Conservation (phyloP, 2,329 filamentous ascomycete species). For the Hymenoscyphus infarciens region DNA sequence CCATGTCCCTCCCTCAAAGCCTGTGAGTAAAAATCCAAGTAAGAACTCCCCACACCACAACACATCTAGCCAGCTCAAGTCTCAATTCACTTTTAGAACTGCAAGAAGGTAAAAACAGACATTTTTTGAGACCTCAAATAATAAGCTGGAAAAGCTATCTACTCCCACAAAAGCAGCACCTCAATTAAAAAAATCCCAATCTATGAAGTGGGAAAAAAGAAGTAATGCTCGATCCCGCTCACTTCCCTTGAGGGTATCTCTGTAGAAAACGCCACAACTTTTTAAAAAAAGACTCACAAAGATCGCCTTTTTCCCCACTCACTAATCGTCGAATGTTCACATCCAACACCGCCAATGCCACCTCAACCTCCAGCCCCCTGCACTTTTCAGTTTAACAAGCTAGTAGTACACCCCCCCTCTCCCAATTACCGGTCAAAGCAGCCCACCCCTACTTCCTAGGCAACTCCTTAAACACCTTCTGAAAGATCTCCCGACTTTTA, state of each 20-base stretch:
- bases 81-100: too few relatives aligned
- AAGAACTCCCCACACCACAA: too few relatives aligned
- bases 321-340: too few relatives aligned
- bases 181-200: neutral
- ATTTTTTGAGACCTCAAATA: neutral
- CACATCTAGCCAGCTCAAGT: too few relatives aligned
- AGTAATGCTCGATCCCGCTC: neutral
- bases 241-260: neutral
- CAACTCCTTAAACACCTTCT: conserved; percentile 63
- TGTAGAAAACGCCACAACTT: neutral
- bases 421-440: too few relatives aligned
- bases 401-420: neutral
- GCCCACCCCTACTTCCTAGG: conserved; percentile 30
- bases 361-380: too few relatives aligned
- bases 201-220: neutral
- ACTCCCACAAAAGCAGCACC: neutral
- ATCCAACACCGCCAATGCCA: too few relatives aligned
- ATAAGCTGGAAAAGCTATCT: neutral
- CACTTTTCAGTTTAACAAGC: neutral
- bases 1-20: too few relatives aligned
- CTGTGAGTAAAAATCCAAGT: too few relatives aligned
- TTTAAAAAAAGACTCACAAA: too few relatives aligned
- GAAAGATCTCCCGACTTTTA: conserved; percentile 90
- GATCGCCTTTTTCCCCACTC: too few relatives aligned
- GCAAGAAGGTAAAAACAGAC: too few relatives aligned